phyloP scores from a whole-genome alignment of 2,329 filamentous ascomycete species.

The Beauveria sp. region DNA sequence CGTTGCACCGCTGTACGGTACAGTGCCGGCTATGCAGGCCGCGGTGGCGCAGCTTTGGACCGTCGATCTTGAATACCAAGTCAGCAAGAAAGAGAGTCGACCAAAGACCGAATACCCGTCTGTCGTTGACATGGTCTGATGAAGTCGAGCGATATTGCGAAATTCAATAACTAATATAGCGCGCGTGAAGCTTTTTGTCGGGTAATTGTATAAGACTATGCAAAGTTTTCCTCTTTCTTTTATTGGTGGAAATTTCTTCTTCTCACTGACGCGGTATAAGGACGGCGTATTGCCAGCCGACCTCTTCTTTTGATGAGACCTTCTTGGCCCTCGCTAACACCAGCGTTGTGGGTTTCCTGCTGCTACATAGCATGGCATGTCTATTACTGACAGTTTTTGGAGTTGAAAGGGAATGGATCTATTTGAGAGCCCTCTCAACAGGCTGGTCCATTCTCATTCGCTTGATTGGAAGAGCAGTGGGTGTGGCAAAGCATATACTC shows the following conservation, averaged over 20 bases:
- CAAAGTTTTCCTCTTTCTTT: background rate
- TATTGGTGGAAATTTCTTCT: background rate
- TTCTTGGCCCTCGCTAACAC: background rate
- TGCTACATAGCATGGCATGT: background rate
- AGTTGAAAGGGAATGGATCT: background rate
- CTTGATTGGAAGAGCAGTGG: background rate
- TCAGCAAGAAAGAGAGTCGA: constrained; percentile 60
- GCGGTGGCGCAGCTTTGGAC: constrained; percentile 65
- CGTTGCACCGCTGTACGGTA: constrained; percentile 60
- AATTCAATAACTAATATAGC: constrained; percentile 1
- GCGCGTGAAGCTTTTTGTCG: background rate
- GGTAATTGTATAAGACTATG: background rate
- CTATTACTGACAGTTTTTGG: background rate
- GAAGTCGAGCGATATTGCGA: background rate
- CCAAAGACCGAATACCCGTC: constrained; percentile 40
- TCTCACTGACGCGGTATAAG: background rate
- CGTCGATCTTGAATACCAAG: constrained; percentile 59
- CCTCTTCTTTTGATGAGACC: background rate
- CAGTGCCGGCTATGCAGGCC: constrained; percentile 60
- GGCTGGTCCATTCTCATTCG: background rate
- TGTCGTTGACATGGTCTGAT: constrained; percentile 38
- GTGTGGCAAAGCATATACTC: background rate
- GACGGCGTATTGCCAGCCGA: background rate
- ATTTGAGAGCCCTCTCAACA: background rate
- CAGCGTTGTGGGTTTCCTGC: background rate